These are phyloP conservation scores for Podila clonocystis DNA, from an alignment of 192 early-diverging fungal species.

Conservation along the genomic window DNA sequence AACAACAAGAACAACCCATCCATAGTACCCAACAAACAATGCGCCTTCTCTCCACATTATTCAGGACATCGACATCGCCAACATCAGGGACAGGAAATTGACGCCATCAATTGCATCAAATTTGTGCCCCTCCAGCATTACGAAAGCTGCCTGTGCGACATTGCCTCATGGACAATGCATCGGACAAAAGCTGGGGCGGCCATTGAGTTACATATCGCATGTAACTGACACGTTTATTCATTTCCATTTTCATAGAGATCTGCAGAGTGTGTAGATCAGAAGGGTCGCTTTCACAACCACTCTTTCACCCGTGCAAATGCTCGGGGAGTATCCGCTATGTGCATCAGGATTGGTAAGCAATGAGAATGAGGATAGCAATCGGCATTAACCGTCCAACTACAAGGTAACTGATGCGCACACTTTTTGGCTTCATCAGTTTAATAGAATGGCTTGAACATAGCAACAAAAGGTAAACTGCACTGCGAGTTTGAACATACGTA, in stretches of 20 bases:
- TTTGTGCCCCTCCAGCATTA: too few relatives aligned
- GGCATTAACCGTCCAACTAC: not conserved
- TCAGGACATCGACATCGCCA: too few relatives aligned
- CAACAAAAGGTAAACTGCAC: conserved; percentile 69
- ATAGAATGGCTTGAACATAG: conserved; percentile 87
- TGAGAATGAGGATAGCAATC: not conserved
- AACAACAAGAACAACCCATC: too few relatives aligned
- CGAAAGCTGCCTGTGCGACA: too few relatives aligned
- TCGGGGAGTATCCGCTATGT: conserved; percentile 94
- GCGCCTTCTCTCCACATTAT: too few relatives aligned
- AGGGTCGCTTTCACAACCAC: conserved; percentile 80
- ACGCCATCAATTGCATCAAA: too few relatives aligned
- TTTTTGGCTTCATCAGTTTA: conserved; percentile 54
- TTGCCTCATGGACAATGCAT: too few relatives aligned
- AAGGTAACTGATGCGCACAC: not conserved
- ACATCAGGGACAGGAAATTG: too few relatives aligned
- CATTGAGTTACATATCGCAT: too few relatives aligned
- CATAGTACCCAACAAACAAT: too few relatives aligned
- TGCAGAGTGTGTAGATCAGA: conserved; percentile 87
- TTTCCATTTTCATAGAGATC: conserved; percentile 56
- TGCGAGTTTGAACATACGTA: not conserved
- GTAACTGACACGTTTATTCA: too few relatives aligned
- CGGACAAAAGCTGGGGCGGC: too few relatives aligned
- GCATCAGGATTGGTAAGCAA: conserved; percentile 88
- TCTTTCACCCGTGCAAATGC: conserved; percentile 96